Conservation (phyloP, 305 asterid species). For the Fraxinus paxiana region DNA sequence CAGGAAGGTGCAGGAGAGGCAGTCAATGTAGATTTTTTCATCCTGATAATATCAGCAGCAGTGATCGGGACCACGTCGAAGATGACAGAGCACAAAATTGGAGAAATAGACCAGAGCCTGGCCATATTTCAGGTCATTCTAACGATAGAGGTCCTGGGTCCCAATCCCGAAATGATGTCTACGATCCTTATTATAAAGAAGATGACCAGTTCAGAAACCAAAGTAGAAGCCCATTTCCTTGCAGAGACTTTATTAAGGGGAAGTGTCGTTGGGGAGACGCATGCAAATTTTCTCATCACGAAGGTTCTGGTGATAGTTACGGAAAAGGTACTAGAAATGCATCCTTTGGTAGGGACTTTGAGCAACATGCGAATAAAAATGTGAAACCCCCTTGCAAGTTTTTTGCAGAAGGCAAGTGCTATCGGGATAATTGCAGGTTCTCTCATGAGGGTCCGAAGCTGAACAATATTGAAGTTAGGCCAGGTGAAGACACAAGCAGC, state of each 20-base stretch:
- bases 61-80: slow-evolving; percentile 35
- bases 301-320: slow-evolving; percentile 40
- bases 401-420: slow-evolving; percentile 72
- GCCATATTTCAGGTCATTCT: slow-evolving; percentile 36
- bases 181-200: slow-evolving; percentile 46
- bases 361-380: slow-evolving; percentile 32
- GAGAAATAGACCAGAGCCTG: slow-evolving; percentile 42
- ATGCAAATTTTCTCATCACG: slow-evolving; percentile 73
- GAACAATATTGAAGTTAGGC: slow-evolving; percentile 39
- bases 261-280: slow-evolving; percentile 71
- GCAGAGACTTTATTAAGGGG: slow-evolving; percentile 63
- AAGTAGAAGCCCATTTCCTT: slow-evolving; percentile 47
- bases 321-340: slow-evolving; percentile 37
- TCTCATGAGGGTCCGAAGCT: slow-evolving; percentile 58
- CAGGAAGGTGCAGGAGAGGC: slow-evolving; percentile 67
- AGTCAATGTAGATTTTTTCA: slow-evolving; percentile 64
- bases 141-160: slow-evolving; percentile 41
- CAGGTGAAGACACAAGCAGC: slow-evolving; percentile 32
- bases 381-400: slow-evolving; percentile 58
- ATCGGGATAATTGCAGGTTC: slow-evolving; percentile 65
- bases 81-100: slow-evolving; percentile 41
- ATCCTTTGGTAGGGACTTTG: slow-evolving; percentile 41
- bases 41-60: slow-evolving; percentile 33
- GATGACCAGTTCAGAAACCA: slow-evolving; percentile 42
- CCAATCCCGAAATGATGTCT: slow-evolving; percentile 40